These are phyloP conservation scores for Choricystis sp. DNA, from an alignment of 139 green algal genomes.

Conservation along the genomic window DNA sequence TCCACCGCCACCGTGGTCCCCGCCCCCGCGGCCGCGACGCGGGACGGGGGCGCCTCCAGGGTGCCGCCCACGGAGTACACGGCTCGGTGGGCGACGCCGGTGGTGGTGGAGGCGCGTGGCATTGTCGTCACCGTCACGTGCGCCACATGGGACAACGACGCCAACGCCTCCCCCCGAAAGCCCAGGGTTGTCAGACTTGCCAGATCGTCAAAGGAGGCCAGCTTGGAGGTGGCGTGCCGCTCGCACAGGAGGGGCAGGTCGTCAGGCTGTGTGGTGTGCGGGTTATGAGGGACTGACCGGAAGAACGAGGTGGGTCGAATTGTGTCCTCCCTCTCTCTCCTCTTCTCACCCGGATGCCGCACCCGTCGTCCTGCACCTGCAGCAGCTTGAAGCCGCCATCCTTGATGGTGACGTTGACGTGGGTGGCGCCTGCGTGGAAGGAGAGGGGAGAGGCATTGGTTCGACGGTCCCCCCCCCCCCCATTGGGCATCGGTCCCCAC, in stretches of 20 bases:
- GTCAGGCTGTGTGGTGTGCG: conserved; percentile 25
- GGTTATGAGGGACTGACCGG: no score
- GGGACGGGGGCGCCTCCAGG: conserved; percentile 22
- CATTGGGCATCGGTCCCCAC: no score
- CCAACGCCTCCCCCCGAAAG: conserved; percentile 87
- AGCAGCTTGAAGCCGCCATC: conserved; percentile 86
- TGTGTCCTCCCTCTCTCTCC: neutral
- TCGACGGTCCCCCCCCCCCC: no score
- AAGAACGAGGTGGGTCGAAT: conserved; percentile 1
- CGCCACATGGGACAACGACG: conserved; percentile 72
- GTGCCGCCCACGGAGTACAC: conserved; percentile 32
- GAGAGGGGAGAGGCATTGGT: neutral
- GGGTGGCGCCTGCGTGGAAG: conserved; percentile 27
- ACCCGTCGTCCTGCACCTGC: conserved; percentile 84
- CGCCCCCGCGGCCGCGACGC: conserved; percentile 44
- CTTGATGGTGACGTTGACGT: conserved; percentile 64
- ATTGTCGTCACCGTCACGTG: conserved; percentile 90
- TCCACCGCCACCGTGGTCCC: conserved; percentile 86
- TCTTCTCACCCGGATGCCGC: conserved; percentile 55
- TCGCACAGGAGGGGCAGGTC: conserved; percentile 75
- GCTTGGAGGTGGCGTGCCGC: conserved; percentile 90
- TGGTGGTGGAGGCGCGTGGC: conserved; percentile 21
- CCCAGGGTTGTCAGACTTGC: conserved; percentile 70
- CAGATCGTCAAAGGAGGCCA: conserved; percentile 75
- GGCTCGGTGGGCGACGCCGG: conserved; percentile 28